Evolutionary conservation across 805 yeast genomes (phyloP).

Genomic region (Candida gorgasii): DNA sequence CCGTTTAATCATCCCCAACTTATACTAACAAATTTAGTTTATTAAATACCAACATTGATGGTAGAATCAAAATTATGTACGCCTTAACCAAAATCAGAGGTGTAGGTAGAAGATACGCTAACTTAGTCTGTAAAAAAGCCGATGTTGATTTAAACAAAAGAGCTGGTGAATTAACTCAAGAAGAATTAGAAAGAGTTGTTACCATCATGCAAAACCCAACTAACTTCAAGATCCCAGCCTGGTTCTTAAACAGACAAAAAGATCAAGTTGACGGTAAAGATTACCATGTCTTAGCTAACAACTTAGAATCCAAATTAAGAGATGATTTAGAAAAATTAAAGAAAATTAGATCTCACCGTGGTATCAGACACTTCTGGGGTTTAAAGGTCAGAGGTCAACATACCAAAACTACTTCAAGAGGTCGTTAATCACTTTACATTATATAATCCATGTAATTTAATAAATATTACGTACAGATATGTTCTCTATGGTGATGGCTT

Average conservation of each 20-base stretch:
- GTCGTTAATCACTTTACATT: constrained; percentile 37
- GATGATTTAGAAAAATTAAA: constrained; percentile 99
- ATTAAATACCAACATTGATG: constrained; percentile 99
- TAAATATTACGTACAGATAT: constrained; percentile 18
- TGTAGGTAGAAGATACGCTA: constrained; percentile 99
- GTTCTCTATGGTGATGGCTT: background rate
- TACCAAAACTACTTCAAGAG: constrained; percentile 99
- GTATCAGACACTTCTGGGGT: constrained; percentile 99
- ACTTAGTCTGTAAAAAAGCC: constrained; percentile 99
- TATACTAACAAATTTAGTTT: constrained; percentile 59
- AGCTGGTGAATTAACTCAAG: constrained; percentile 99
- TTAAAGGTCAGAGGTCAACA: constrained; percentile 99
- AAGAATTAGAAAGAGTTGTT: constrained; percentile 99
- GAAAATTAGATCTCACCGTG: constrained; percentile 99
- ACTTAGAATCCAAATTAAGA: constrained; percentile 98
- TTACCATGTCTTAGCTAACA: constrained; percentile 98
- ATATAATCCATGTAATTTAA: constrained; percentile 18
- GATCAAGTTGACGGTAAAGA: constrained; percentile 99
- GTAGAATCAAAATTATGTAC: constrained; percentile 99
- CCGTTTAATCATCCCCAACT: background rate
- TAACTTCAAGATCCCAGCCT: constrained; percentile 98
- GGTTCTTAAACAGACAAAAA: constrained; percentile 99
- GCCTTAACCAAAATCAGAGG: constrained; percentile 99
- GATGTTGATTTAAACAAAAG: constrained; percentile 98
- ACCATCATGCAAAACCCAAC: constrained; percentile 99